Percentiles rank a stretch among this genome's conserved stretches.
Conservation (phyloP, 2,329 filamentous ascomycete species). For the Harringtonia aguacate region DNA sequence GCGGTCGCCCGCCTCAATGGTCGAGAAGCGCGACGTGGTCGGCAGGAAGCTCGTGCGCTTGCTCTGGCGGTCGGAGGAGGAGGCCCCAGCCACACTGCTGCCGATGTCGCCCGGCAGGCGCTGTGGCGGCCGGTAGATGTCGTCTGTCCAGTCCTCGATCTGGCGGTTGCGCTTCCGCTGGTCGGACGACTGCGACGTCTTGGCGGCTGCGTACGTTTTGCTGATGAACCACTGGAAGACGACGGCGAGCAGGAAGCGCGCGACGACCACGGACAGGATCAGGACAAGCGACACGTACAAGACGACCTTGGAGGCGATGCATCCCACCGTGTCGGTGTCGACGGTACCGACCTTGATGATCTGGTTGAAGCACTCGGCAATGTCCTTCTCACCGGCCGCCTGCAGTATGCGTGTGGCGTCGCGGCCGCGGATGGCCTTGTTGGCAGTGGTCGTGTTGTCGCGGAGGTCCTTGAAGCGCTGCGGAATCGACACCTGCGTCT, state of each 20-base stretch:
- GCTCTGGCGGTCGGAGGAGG: slow-evolving; percentile 53
- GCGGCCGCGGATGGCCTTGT: slow-evolving; percentile 61
- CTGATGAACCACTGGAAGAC: slow-evolving; percentile 96
- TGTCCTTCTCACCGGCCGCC: slow-evolving; percentile 62
- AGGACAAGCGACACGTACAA: slow-evolving; percentile 87
- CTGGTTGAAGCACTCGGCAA: slow-evolving; percentile 80
- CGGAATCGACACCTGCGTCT: slow-evolving; percentile 65
- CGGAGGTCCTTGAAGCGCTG: slow-evolving; percentile 70
- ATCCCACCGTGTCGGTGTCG: slow-evolving; percentile 91
- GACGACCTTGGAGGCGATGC: slow-evolving; percentile 94
- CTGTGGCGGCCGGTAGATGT: slow-evolving; percentile 87
- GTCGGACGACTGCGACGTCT: slow-evolving; percentile 73
- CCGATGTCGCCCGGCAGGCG: slow-evolving; percentile 67
- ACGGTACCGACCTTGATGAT: slow-evolving; percentile 94
- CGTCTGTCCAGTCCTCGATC: slow-evolving; percentile 96
- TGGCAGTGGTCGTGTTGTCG: slow-evolving; percentile 48
- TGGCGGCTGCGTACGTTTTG: slow-evolving; percentile 71
- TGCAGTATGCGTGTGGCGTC: slow-evolving; percentile 88
- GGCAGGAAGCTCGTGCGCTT: slow-evolving; percentile 86
- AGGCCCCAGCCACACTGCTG: slow-evolving; percentile 45
- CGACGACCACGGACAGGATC: slow-evolving; percentile 77
- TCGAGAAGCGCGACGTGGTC: slow-evolving; percentile 88
- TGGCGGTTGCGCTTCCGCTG: slow-evolving; percentile 79
- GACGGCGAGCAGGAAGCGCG: slow-evolving; percentile 81
- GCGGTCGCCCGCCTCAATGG: slow-evolving; percentile 71